Evolutionary conservation across 441 rosid species (phyloP).

Genomic region (Populus hybrid): DNA sequence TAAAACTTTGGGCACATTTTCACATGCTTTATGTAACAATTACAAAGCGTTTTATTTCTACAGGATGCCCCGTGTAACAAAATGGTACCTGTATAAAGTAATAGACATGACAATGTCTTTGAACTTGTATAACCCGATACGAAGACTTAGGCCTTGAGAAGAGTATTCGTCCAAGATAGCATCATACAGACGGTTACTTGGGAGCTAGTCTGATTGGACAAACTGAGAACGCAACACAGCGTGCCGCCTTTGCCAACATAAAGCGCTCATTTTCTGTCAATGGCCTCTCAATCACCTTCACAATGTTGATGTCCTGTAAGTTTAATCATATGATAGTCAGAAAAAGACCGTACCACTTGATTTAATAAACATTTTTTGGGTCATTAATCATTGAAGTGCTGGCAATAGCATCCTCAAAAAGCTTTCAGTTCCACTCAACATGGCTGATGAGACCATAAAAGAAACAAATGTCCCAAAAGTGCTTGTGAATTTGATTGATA

Average conservation of each 20-base stretch:
- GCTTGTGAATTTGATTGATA: too few species aligned
- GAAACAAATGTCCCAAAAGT: too few species aligned
- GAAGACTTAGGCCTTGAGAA: not conserved
- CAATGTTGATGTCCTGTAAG: slow-evolving; percentile 74
- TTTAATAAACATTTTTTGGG: not conserved
- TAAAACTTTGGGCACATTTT: not conserved
- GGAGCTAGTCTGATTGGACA: slow-evolving; percentile 83
- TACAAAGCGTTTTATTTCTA: not conserved
- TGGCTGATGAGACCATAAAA: too few species aligned
- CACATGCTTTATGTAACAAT: not conserved
- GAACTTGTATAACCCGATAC: not conserved
- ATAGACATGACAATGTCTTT: not conserved
- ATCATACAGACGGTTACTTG: slow-evolving; percentile 33
- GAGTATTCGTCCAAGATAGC: not conserved
- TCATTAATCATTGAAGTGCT: not conserved
- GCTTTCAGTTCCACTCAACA: too few species aligned
- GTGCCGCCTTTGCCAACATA: slow-evolving; percentile 90
- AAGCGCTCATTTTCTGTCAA: slow-evolving; percentile 89
- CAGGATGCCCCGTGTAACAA: not conserved
- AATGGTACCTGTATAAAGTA: not conserved
- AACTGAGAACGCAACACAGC: slow-evolving; percentile 82
- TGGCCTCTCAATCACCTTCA: slow-evolving; percentile 86
- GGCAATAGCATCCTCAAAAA: not conserved
- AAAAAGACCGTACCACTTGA: not conserved
- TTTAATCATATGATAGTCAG: slow-evolving; percentile 17